Conservation (phyloP, 495 filamentous ascomycete genomes). For the Cercophora newfieldiana region DNA sequence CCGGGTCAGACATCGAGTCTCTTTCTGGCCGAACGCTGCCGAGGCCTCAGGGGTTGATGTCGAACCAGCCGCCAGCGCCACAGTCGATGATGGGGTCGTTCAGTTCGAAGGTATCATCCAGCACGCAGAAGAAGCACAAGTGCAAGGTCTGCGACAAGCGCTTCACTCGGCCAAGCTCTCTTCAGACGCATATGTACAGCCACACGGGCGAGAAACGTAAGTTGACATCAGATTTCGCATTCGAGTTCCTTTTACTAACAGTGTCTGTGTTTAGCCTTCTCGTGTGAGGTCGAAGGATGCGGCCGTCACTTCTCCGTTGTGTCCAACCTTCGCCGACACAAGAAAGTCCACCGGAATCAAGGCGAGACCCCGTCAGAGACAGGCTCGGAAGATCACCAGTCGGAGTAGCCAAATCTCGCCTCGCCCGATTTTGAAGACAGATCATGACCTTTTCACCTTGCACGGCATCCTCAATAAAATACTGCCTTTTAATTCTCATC, state of each 20-base stretch:
- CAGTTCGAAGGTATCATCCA: conserved; percentile 93
- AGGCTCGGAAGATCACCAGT: conserved; percentile 52
- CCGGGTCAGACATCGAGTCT: conserved; percentile 81
- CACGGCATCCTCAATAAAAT: conserved; percentile 30
- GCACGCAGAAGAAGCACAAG: conserved; percentile 99
- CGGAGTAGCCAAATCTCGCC: conserved; percentile 31
- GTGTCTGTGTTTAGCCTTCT: conserved; percentile 64
- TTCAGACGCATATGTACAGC: conserved; percentile 99
- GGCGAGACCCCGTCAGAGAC: conserved; percentile 63
- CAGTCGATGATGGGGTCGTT: conserved; percentile 99
- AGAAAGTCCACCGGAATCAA: conserved; percentile 81
- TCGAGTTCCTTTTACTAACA: conserved; percentile 37
- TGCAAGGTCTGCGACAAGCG: conserved; percentile 99
- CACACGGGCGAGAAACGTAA: conserved; percentile 99
- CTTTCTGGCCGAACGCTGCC: conserved; percentile 78
- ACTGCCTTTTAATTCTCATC: conserved; percentile 31
- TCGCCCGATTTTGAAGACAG: conserved; percentile 13
- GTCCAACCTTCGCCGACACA: conserved; percentile 91
- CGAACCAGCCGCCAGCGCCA: conserved; percentile 74
- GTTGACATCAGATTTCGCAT: conserved; percentile 37
- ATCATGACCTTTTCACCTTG: conserved; percentile 10
- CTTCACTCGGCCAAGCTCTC: conserved; percentile 91
- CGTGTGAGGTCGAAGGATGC: conserved; percentile 92
- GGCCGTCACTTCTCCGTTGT: conserved; percentile 97
- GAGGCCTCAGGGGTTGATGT: conserved; percentile 69